Conservation (phyloP, 345 rosid genomes). For the Gossypioides kirkii region DNA sequence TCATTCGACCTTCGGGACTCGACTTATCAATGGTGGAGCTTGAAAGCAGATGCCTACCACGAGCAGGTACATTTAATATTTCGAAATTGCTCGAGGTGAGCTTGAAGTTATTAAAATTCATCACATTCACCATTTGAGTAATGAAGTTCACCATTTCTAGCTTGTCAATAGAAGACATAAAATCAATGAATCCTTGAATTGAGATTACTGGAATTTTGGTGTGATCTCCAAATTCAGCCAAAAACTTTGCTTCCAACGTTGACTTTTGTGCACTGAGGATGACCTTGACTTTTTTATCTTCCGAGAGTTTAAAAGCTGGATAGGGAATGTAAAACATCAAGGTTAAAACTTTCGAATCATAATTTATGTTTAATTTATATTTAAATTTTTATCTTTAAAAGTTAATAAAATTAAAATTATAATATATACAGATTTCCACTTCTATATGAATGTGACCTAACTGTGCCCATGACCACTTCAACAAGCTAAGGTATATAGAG, state of each 20-base stretch:
- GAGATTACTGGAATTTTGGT: constrained; percentile 1
- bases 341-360: neutral
- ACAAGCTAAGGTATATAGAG: too few relatives aligned
- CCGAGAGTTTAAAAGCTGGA: neutral
- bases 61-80: neutral
- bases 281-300: neutral
- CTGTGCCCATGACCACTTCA: too few relatives aligned
- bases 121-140: too few relatives aligned
- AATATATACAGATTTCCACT: too few relatives aligned
- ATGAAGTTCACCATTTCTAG: neutral
- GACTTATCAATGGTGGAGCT: constrained; percentile 2
- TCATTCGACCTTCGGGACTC: constrained; percentile 16
- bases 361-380: neutral
- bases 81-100: constrained; percentile 5
- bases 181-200: constrained; percentile 36
- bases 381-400: too few relatives aligned
- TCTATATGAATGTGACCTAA: too few relatives aligned
- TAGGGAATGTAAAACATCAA: neutral
- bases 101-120: neutral
- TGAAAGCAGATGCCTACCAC: neutral
- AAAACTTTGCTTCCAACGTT: neutral
- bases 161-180: too few relatives aligned
- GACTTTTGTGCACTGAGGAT: neutral
- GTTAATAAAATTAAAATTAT: too few relatives aligned
- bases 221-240: neutral